Base-by-base conservation (phyloP, 169 alveolate genomes). In the Besnoitia besnoiti region DNA sequence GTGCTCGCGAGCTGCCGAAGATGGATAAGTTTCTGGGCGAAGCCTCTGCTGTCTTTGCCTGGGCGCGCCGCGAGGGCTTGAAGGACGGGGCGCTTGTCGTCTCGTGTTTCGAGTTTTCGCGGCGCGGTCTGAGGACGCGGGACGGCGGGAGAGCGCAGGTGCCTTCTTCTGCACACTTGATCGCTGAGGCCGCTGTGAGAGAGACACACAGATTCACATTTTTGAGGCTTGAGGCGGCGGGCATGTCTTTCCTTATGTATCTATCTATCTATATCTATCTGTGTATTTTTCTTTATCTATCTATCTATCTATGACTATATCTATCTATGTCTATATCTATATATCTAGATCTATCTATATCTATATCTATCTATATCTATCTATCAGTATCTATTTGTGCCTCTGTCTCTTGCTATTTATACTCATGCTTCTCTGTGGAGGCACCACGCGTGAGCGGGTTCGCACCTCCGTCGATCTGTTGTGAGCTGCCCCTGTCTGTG, bases 91-190 rank as follows among this genome's bases (percentile, higher is more conserved):
- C 7, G 73, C 73, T 2, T 14, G 16, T 33, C 73, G 73, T 55
- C 27, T 55, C n/a, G 7, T 33, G 30, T 27, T 10, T 55, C 73
- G 0, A 27, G 16, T 33, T 55, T 10, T 55, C 35, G 73, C 21
- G 61, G 30, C 73, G 16, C 33, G 33, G 16, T 55, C n/a, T 21
- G 73, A 3, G 16, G 16, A 55, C 33, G 73, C 55, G 24, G 27
- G 30, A 24, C 35, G 73, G 30, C 16, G n/a, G 16, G 73, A 55
- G 84, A 73, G 84, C 84, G 84, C 8, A 73, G 84, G 84, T 73
- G 84, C 84, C 49, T 39, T 73, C 84, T 24, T 30, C 79, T 55
- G 84, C 16, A 77, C 87, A 77, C 87, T 77, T 77, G 87, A 77
- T 77, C 87, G 50, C 87, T 77, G 87, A 77, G 87, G 87, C 87